phyloP scores from a whole-genome alignment of 176 grass and related monocot genomes.

The Oryza glaberrima region DNA sequence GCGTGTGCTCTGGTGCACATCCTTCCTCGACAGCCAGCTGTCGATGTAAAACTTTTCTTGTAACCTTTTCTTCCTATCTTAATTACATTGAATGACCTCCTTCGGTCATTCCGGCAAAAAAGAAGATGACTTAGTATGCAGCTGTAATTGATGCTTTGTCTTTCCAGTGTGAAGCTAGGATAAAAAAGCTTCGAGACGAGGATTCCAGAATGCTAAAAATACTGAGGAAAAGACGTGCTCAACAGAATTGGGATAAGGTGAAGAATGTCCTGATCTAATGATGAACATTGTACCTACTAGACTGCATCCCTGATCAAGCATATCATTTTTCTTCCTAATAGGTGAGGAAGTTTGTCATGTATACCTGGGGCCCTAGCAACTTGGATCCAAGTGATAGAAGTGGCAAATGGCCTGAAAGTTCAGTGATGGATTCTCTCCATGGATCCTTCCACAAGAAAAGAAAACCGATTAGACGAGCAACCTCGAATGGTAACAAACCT shows the following conservation, averaged over 20 bases:
- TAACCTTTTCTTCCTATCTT: too few species aligned
- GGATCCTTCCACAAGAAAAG: slow-evolving; percentile 67
- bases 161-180: slow-evolving; percentile 79
- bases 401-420: slow-evolving; percentile 59
- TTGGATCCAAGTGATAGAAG: slow-evolving; percentile 73
- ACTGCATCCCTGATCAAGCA: neutral
- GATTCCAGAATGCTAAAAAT: slow-evolving; percentile 78
- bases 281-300: neutral
- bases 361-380: slow-evolving; percentile 89
- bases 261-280: slow-evolving; percentile 27
- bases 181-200: slow-evolving; percentile 72
- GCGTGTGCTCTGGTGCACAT: too few species aligned
- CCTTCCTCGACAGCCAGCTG: too few species aligned
- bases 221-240: slow-evolving; percentile 62
- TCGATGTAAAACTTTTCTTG: too few species aligned
- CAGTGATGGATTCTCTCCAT: slow-evolving; percentile 66
- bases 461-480: slow-evolving; percentile 40
- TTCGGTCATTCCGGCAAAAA: too few species aligned
- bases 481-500: slow-evolving; percentile 12
- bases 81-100: too few species aligned
- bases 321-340: slow-evolving; percentile 36
- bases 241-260: slow-evolving; percentile 93
- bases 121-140: neutral
- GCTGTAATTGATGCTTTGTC: slow-evolving; percentile 17
- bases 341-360: slow-evolving; percentile 98